Base-by-base conservation (phyloP, 192 early-diverging fungal genomes). In the Funneliformis mosseae region DNA sequence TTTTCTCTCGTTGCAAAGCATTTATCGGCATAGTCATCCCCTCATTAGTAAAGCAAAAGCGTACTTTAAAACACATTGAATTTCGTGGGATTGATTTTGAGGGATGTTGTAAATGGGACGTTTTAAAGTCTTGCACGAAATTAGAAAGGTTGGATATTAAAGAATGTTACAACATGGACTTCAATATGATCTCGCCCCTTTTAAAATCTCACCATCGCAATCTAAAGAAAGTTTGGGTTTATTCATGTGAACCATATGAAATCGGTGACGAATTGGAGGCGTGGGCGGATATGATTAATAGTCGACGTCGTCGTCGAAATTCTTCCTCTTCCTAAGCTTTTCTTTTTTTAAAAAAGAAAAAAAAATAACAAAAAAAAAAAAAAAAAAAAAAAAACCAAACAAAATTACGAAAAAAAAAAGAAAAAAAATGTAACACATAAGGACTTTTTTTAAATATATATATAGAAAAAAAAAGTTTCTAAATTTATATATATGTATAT, bases 81-180 rank as follows among this genome's bases (percentile, higher is more conserved):
- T 76, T 76, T 38, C 75, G 42, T 23, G 41, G 39, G 10, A 8
- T 76, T 39, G 27, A 76, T 62, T 76, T 76, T 42, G 74, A 75
- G 9, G 48, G 27, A 38, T 48, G 43, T 60, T 59, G 48, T 60
- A 59, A 50, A 60, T 75, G 43, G 74, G 48, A 75, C 14, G 18
- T 27, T 28, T 38, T 75, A 75, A 75, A 60, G 5, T 28, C 21
- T n/a, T 73, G 71, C 7, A 27, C 45, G 21, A 75, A 59, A 59
- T 50, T 75, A 28, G 74, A 75, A 23, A 75, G 18, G 28, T 59
- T 75, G 33, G 48, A 75, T 9, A 59, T 75, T 27, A 33, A 6
- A 5, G 74, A 75, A 4, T 75, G 46, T 50, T 50, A 38, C 16
- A 60, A 60, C 50, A 21, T 75, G 3, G 38, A 14, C 38, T 21